phyloP scores from a whole-genome alignment of 371 early-diverging fungal genomes.

The Mortierella sp. region DNA sequence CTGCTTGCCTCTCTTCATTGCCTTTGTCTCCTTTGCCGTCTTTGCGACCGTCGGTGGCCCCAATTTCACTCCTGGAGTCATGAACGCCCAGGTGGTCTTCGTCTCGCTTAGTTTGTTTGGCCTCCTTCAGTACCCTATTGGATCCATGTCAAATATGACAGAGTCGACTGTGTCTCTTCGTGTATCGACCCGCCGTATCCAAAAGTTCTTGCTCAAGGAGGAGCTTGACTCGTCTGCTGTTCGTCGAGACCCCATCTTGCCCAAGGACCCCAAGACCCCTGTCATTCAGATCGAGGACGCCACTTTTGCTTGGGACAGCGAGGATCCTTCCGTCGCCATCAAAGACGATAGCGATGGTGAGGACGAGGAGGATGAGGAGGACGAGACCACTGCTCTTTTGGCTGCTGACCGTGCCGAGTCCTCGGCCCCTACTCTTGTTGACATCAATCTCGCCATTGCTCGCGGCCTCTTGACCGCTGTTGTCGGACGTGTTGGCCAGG shows the following conservation, averaged over 20 bases:
- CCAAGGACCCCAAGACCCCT: constrained; percentile 15
- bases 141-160: constrained; percentile 22
- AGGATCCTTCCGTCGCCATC: background rate
- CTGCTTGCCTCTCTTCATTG: constrained; percentile 45
- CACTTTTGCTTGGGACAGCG: constrained; percentile 36
- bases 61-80: constrained; percentile 42
- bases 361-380: background rate
- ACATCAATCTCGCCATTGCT: constrained; percentile 41
- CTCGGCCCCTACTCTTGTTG: constrained; percentile 13
- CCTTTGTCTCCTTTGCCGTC: constrained; percentile 39
- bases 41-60: constrained; percentile 39
- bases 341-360: background rate
- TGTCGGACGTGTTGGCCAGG: constrained; percentile 65
- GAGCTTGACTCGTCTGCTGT: constrained; percentile 63
- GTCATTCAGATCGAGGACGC: constrained; percentile 29
- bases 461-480: constrained; percentile 56
- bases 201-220: constrained; percentile 41
- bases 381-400: constrained; percentile 6
- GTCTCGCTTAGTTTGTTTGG: constrained; percentile 47
- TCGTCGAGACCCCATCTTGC: background rate
- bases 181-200: constrained; percentile 47
- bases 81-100: constrained; percentile 51
- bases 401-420: background rate
- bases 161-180: constrained; percentile 26
- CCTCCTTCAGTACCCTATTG: constrained; percentile 33